These are phyloP conservation scores for Zoysia japonica DNA, from an alignment of 176 grass and related monocot genomes.

Conservation along the genomic window DNA sequence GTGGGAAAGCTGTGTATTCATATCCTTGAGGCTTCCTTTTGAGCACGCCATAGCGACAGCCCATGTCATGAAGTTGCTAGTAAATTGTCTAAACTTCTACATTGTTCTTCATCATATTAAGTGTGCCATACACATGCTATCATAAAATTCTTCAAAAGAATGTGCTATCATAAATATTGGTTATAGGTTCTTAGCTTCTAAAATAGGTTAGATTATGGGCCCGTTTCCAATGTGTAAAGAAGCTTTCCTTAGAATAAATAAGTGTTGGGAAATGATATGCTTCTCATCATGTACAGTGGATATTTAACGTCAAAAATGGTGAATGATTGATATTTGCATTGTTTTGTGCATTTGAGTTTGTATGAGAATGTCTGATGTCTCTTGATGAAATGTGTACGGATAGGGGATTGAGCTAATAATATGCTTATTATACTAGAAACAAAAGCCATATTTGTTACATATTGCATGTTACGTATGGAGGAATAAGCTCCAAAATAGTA, in stretches of 20 bases:
- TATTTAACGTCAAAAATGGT: no score
- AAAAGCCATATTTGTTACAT: neutral
- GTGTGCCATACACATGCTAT: neutral
- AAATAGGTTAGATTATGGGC: neutral
- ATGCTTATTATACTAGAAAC: conserved; percentile 2
- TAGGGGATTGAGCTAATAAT: neutral
- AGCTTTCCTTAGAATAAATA: neutral
- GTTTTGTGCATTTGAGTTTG: neutral
- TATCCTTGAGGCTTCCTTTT: conserved; percentile 35
- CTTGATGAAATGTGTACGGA: conserved; percentile 14
- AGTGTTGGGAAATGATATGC: conserved; percentile 4
- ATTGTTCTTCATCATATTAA: conserved; percentile 20
- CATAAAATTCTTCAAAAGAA: neutral
- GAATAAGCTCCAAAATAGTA: conserved; percentile 12
- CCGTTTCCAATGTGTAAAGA: neutral
- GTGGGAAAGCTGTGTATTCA: conserved; percentile 20
- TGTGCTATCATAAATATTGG: conserved; percentile 4
- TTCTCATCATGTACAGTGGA: neutral
- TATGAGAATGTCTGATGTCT: neutral
- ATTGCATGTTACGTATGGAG: neutral
- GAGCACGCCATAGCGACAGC: conserved; percentile 35
- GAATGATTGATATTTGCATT: neutral
- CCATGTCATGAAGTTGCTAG: conserved; percentile 37
- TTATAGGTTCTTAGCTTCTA: neutral
- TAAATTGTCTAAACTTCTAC: conserved; percentile 29